Percentiles rank a stretch among this genome's conserved stretches.
Conservation (phyloP, 2,329 filamentous ascomycete species). For the Colletotrichum eremochloae region DNA sequence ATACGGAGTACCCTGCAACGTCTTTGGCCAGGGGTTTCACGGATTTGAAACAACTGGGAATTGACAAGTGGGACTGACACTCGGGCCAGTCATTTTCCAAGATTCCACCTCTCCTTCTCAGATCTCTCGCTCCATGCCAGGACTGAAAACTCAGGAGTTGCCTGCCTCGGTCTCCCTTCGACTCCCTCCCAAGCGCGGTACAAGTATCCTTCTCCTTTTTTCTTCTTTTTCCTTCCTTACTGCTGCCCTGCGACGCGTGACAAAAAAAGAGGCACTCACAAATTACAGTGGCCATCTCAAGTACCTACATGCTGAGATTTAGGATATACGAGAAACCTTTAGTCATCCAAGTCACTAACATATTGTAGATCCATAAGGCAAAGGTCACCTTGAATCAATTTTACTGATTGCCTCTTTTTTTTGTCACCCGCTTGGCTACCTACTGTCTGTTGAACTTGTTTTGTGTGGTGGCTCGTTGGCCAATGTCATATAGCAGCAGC, state of each 20-base stretch:
- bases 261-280: too few relatives aligned
- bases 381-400: too few relatives aligned
- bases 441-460: conserved; percentile 4
- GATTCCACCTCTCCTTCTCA: conserved; percentile 13
- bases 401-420: too few relatives aligned
- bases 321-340: too few relatives aligned
- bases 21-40: conserved; percentile 28
- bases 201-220: neutral
- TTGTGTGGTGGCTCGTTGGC: conserved; percentile 10
- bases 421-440: neutral
- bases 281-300: too few relatives aligned
- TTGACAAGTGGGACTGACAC: conserved; percentile 26
- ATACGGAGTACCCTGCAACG: conserved; percentile 13
- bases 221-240: neutral
- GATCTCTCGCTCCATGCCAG: neutral
- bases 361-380: too few relatives aligned
- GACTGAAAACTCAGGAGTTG: neutral
- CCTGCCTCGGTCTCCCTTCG: neutral
- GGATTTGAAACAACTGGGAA: conserved; percentile 40
- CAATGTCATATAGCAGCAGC: neutral
- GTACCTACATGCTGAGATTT: too few relatives aligned
- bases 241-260: neutral
- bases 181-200: neutral
- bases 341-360: too few relatives aligned
- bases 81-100: conserved; percentile 31